Evolutionary conservation across 139 green algal species (phyloP).

Genomic region (Chlorella sp.): DNA sequence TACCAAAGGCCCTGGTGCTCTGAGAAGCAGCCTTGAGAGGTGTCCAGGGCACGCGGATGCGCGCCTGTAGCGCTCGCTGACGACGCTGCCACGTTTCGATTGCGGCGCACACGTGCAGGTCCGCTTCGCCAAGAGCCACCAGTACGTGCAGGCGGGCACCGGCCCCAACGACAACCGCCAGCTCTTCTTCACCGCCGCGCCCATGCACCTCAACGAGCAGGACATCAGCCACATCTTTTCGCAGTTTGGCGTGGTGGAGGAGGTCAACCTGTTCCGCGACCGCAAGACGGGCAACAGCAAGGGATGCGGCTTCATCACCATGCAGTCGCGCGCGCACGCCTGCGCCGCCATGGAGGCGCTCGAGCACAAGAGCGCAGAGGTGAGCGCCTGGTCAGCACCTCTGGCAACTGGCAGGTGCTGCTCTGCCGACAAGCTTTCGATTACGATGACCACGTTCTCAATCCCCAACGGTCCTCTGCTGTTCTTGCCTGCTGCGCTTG

Average conservation of each 20-base stretch:
- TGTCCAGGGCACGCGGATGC: not conserved
- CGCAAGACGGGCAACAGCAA: conserved; percentile 31
- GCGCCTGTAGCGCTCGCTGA: not conserved
- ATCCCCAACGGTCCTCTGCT: too few relatives aligned
- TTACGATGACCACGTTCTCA: too few relatives aligned
- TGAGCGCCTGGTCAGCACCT: not conserved
- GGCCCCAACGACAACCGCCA: conserved; percentile 35
- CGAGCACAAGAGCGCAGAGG: conserved; percentile 23
- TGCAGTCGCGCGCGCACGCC: conserved; percentile 26
- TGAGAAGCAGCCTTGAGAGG: too few relatives aligned
- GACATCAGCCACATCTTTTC: conserved; percentile 30
- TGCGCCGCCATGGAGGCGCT: conserved; percentile 27
- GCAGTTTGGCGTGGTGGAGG: conserved; percentile 21
- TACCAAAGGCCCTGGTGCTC: too few relatives aligned
- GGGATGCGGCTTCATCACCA: conserved; percentile 42
- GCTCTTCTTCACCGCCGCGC: conserved; percentile 37
- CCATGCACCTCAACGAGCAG: conserved; percentile 12
- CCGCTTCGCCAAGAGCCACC: conserved; percentile 39
- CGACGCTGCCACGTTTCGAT: not conserved
- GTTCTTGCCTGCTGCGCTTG: too few relatives aligned
- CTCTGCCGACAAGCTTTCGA: not conserved
- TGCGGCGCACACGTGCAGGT: conserved; percentile 21
- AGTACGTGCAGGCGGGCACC: conserved; percentile 34
- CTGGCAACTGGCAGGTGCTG: not conserved
- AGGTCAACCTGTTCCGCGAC: conserved; percentile 36